phyloP scores from a whole-genome alignment of 2,329 filamentous ascomycete genomes.

The Aspergillaceae sp. region DNA sequence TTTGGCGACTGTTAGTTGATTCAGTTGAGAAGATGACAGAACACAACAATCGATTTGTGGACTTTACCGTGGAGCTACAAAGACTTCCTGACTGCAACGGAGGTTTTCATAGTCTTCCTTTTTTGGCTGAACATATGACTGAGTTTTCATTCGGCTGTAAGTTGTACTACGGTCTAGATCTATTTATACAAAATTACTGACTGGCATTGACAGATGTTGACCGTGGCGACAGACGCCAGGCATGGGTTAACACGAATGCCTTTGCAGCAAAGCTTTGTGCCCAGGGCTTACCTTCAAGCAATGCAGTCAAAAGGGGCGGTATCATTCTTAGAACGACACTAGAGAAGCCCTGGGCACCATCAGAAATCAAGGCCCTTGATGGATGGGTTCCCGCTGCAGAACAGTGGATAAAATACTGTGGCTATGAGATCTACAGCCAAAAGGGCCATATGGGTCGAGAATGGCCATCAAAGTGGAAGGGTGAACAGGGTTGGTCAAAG shows the following conservation, averaged over 20 bases:
- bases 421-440: constrained; percentile 1
- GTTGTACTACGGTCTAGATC: not conserved
- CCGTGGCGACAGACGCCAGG: not conserved
- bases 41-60: not conserved
- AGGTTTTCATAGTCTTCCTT: not conserved
- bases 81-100: not conserved
- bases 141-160: constrained; percentile 1
- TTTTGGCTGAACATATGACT: not conserved
- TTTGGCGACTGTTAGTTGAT: not conserved
- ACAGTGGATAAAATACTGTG: constrained; percentile 2
- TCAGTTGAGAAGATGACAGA: not conserved
- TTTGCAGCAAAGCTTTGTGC: constrained; percentile 1
- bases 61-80: not conserved
- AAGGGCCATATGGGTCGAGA: not conserved
- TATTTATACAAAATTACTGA: not conserved
- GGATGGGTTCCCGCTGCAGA: constrained; percentile 3
- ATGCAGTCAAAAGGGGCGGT: not conserved
- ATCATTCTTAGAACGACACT: not conserved
- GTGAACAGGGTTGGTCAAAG: constrained; percentile 1
- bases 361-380: constrained; percentile 2
- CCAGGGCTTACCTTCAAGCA: not conserved
- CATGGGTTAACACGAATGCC: not conserved
- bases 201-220: not conserved
- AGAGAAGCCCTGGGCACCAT: not conserved
- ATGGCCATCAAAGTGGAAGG: not conserved